Conservation (phyloP, 2,329 filamentous ascomycete genomes). For the Trichoderma sp. region DNA sequence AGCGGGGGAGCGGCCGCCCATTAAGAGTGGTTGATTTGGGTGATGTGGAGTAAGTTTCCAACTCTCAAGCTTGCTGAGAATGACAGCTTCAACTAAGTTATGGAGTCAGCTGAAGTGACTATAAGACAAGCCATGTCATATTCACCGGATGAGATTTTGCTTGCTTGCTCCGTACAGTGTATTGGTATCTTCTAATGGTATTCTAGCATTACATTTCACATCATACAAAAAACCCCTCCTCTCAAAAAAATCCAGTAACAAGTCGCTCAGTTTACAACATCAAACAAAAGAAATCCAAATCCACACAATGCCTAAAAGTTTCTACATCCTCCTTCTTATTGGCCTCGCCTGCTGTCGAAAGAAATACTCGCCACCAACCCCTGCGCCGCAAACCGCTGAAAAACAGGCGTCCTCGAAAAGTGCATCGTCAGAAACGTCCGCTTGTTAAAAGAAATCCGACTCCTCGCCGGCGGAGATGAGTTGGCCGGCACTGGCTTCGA, state of each 20-base stretch:
- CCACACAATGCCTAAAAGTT: background rate
- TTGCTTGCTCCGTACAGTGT: background rate
- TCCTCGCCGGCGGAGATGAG: conserved; percentile 29
- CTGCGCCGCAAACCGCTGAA: background rate
- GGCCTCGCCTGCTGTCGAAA: background rate
- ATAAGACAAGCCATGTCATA: background rate
- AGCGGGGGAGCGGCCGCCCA: background rate
- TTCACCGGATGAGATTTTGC: background rate
- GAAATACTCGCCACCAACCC: background rate
- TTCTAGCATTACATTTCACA: conserved; percentile 6
- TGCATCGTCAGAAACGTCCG: background rate
- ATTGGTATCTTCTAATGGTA: conserved; percentile 11
- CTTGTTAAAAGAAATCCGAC: conserved; percentile 30
- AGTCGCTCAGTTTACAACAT: background rate
- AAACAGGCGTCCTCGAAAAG: background rate
- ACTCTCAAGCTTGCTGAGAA: too few relatives aligned
- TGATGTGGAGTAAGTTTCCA: background rate
- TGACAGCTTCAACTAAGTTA: background rate
- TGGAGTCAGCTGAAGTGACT: background rate
- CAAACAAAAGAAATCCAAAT: background rate
- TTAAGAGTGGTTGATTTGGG: background rate
- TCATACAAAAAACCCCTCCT: background rate
- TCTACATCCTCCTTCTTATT: background rate
- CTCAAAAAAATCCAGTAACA: background rate
- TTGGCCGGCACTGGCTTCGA: background rate